These are phyloP conservation scores for Thelonectria blattea DNA, from an alignment of 2,329 filamentous ascomycete species.

Conservation along the genomic window DNA sequence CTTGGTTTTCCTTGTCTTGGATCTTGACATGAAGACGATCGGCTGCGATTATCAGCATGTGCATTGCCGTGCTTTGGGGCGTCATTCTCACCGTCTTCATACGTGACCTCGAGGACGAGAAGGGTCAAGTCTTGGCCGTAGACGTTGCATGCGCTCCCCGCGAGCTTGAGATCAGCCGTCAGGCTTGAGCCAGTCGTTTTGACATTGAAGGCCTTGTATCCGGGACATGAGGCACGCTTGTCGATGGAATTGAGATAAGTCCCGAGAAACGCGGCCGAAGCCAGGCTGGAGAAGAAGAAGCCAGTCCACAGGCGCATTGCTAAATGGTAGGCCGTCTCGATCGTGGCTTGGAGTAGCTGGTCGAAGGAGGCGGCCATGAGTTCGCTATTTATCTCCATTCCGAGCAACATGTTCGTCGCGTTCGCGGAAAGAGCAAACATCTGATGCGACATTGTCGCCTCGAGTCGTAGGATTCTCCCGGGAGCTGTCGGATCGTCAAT, in stretches of 20 bases:
- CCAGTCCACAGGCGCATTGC: neutral
- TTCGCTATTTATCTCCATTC: neutral
- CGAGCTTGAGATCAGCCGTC: slow-evolving; percentile 72
- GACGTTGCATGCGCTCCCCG: slow-evolving; percentile 74
- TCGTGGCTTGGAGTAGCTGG: too few species aligned
- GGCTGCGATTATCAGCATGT: neutral
- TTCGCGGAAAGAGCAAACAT: neutral
- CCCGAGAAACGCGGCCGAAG: neutral
- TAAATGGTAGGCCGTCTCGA: neutral
- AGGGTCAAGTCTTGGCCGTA: slow-evolving; percentile 78
- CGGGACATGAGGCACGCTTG: slow-evolving; percentile 57
- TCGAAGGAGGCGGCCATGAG: neutral
- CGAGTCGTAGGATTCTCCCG: too few species aligned
- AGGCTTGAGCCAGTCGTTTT: slow-evolving; percentile 59
- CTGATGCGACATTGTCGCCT: too few species aligned
- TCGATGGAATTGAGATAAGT: neutral
- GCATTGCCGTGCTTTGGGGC: neutral
- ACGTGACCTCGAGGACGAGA: slow-evolving; percentile 66
- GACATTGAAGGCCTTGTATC: slow-evolving; percentile 70
- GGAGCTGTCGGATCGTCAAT: too few species aligned
- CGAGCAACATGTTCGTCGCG: neutral
- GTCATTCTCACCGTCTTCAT: slow-evolving; percentile 34
- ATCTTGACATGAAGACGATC: slow-evolving; percentile 76
- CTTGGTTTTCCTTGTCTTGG: slow-evolving; percentile 69
- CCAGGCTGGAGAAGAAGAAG: neutral